These are phyloP conservation scores for Rhizopogon rudus DNA, from an alignment of 768 basidiomycete genomes.

Conservation along the genomic window DNA sequence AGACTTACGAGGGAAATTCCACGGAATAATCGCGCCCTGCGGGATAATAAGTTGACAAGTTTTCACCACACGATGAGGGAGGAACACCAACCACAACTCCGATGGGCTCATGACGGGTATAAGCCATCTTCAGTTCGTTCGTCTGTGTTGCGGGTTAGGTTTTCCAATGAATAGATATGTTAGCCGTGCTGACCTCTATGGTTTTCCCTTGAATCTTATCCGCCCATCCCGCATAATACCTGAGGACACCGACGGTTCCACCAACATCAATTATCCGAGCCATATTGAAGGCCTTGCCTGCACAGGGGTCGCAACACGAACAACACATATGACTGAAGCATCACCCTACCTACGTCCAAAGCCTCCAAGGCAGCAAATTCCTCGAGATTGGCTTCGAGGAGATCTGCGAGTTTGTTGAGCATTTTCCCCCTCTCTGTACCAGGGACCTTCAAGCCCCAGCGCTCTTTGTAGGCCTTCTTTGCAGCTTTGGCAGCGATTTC, in stretches of 20 bases:
- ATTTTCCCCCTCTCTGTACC: conserved; percentile 35
- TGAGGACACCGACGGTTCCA: conserved; percentile 2
- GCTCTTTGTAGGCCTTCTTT: conserved; percentile 31
- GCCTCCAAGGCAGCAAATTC: conserved; percentile 48
- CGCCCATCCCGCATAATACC: conserved; percentile 48
- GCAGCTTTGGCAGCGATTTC: conserved; percentile 41
- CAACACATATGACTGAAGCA: not conserved
- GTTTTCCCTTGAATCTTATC: conserved; percentile 40
- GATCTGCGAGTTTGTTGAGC: conserved; percentile 43
- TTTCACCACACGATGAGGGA: conserved; percentile 8
- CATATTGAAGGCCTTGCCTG: conserved; percentile 35
- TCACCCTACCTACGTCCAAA: conserved; percentile 37
- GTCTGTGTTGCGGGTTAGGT: conserved; percentile 31
- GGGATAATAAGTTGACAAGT: not conserved
- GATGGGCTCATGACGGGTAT: conserved; percentile 67
- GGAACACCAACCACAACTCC: conserved; percentile 38
- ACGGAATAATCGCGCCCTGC: conserved; percentile 54
- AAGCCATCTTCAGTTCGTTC: conserved; percentile 49
- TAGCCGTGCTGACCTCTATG: conserved; percentile 9
- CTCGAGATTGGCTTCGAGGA: conserved; percentile 44
- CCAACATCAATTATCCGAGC: conserved; percentile 21
- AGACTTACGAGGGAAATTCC: conserved; percentile 52
- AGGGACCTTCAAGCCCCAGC: conserved; percentile 50
- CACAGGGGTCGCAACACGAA: not conserved
- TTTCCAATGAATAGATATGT: not conserved